Evolutionary conservation across 495 filamentous ascomycete species (phyloP).

Genomic region (Trichoderma gamsii): DNA sequence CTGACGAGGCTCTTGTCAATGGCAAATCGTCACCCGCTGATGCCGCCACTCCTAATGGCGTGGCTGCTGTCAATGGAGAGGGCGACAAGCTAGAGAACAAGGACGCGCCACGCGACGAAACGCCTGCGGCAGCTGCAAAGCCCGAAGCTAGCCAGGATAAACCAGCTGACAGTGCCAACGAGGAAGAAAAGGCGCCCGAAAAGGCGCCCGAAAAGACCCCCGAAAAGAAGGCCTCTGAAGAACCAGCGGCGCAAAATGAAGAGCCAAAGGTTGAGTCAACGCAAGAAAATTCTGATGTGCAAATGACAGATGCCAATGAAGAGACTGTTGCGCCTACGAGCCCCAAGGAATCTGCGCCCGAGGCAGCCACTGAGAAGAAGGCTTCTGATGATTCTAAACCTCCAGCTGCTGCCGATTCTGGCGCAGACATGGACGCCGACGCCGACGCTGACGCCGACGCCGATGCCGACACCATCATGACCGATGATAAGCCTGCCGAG

Average conservation of each 20-base stretch:
- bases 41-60: background rate
- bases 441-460: slow-evolving; percentile 8
- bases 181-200: background rate
- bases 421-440: background rate
- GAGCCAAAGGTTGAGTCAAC: background rate
- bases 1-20: slow-evolving; percentile 11
- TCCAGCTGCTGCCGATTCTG: background rate
- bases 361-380: background rate
- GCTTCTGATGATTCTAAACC: slow-evolving; percentile 1
- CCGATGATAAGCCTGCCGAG: slow-evolving; percentile 21
- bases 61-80: background rate
- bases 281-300: background rate
- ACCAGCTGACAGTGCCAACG: slow-evolving; percentile 1
- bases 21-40: slow-evolving; percentile 3
- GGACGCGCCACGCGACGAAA: background rate
- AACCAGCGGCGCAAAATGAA: slow-evolving; percentile 5
- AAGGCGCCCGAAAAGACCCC: background rate
- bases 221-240: slow-evolving; percentile 8
- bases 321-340: background rate
- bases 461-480: slow-evolving; percentile 9
- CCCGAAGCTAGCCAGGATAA: background rate
- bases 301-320: background rate
- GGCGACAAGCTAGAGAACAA: background rate
- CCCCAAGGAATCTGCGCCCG: background rate
- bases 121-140: background rate